Evolutionary conservation across 1,284 basidiomycete genomes (phyloP).

Genomic region (Ceratobasidium sp.): DNA sequence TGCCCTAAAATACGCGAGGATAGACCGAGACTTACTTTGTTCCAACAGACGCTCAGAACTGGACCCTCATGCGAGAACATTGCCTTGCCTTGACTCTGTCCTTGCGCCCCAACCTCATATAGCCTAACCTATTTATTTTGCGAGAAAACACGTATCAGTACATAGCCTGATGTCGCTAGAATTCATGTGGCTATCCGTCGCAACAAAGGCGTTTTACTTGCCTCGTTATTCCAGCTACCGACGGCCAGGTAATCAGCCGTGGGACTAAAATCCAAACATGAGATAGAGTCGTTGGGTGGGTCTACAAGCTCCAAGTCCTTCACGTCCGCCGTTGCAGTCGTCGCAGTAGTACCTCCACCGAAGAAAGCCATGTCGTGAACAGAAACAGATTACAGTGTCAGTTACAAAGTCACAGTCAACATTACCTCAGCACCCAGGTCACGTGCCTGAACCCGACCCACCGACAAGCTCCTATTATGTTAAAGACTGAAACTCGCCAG

Average conservation of each 20-base stretch:
- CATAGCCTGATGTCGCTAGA: too few relatives aligned
- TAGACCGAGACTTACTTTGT: constrained; percentile 59
- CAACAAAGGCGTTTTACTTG: constrained; percentile 52
- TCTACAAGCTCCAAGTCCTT: constrained; percentile 35
- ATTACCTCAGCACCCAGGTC: background rate
- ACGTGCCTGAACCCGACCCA: too few relatives aligned
- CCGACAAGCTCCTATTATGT: too few relatives aligned
- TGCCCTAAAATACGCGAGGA: background rate
- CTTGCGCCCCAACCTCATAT: constrained; percentile 63
- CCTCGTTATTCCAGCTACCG: constrained; percentile 82
- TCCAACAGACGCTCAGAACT: constrained; percentile 85
- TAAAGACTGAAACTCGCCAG: too few relatives aligned
- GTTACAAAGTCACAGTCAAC: constrained; percentile 3
- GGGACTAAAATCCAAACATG: constrained; percentile 69
- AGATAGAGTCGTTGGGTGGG: constrained; percentile 55
- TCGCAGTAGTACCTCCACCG: constrained; percentile 13
- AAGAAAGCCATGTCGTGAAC: constrained; percentile 37
- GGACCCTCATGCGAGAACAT: constrained; percentile 86
- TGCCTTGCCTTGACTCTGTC: constrained; percentile 76
- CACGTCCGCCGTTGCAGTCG: constrained; percentile 9
- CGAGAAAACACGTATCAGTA: too few relatives aligned
- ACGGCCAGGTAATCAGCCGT: constrained; percentile 79
- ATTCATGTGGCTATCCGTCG: too few relatives aligned
- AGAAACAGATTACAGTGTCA: constrained; percentile 25
- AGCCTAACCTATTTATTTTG: constrained; percentile 58